Base-by-base conservation (phyloP, 2,329 filamentous ascomycete genomes). In the Ceratocystis ficicola region DNA sequence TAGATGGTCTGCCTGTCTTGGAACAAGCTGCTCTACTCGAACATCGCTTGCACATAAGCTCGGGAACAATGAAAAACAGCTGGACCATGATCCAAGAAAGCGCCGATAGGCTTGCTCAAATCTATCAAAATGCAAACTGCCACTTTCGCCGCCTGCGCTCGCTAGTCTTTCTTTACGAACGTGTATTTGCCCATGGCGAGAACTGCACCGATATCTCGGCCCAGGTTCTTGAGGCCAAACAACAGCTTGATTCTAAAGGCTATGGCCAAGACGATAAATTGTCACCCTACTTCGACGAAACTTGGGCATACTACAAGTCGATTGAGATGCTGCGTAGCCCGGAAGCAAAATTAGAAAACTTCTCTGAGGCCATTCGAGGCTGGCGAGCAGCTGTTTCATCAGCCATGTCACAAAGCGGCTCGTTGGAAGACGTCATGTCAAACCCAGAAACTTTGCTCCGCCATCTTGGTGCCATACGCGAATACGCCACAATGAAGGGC, bases 1-100 rank as follows among this genome's bases (percentile, higher is more conserved):
- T 80, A 1, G 79, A 79, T 65, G 76, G 81, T 55, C 72, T 86
- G 5, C 74, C 77, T 0, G 82, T 79, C 57, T 69, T 72, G 5
- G 81, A 82, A 73, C 81, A 80, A 67, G 80, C 79, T 7, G 81
- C 83, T 1, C 80, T 83, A 1, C 75, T 87, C 20, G 84, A 88
- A 69, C 81, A 87, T 70, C 76, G 66, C 7, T 62, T 68, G 10
- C 64, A 68, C 28, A 36, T 68, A 36, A 55, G 63, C 2, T 41
- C 74, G 6, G 70, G 72, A 2, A 73, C 73, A 5, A 72, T 71
- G 4, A 68, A 70, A 28, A 71, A 73, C 32, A 74, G 73, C 2
- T 71, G 77, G 28, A 75, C 75, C 7, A 72, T 81, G 17, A 75
- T 78, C 4, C 78, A 82, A 63, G 73, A 79, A 1, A 76, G 75